phyloP scores from a whole-genome alignment of 495 filamentous ascomycete species.

The Hypoxylon fuscum region DNA sequence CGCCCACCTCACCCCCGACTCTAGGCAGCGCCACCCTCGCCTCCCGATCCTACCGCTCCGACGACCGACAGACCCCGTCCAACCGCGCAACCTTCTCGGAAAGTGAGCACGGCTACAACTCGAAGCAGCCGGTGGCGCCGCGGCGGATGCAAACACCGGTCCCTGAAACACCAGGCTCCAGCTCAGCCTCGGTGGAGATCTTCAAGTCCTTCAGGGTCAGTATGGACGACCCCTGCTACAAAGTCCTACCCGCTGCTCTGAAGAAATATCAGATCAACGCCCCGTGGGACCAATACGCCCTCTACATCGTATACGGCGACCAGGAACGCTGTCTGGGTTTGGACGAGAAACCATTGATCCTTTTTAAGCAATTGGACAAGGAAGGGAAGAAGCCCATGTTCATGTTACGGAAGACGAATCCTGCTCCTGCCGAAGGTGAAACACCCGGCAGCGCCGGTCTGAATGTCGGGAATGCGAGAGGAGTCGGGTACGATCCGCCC shows the following conservation, averaged over 20 bases:
- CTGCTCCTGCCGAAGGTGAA: constrained; percentile 53
- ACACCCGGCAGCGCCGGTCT: constrained; percentile 59
- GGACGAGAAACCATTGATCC: constrained; percentile 89
- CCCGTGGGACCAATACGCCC: constrained; percentile 94
- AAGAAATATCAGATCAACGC: constrained; percentile 98
- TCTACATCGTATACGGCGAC: constrained; percentile 98
- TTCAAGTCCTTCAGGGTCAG: constrained; percentile 98
- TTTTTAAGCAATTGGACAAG: constrained; percentile 96
- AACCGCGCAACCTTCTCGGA: constrained; percentile 57
- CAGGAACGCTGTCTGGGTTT: constrained; percentile 92
- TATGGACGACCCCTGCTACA: constrained; percentile 97
- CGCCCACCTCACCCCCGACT: constrained; percentile 80
- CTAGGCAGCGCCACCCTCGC: constrained; percentile 59
- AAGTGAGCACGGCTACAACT: constrained; percentile 58
- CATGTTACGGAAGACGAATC: constrained; percentile 81
- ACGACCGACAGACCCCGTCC: constrained; percentile 55
- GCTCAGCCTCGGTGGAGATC: constrained; percentile 78
- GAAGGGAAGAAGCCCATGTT: constrained; percentile 99
- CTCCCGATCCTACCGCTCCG: constrained; percentile 63
- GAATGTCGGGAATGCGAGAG: constrained; percentile 44
- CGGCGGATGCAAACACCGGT: constrained; percentile 62
- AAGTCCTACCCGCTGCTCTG: constrained; percentile 92
- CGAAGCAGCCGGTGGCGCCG: constrained; percentile 51
- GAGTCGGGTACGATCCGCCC: constrained; percentile 60
- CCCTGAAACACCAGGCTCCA: constrained; percentile 58